phyloP scores from a whole-genome alignment of 1,284 basidiomycete genomes.

The Leccinum fuscescens region DNA sequence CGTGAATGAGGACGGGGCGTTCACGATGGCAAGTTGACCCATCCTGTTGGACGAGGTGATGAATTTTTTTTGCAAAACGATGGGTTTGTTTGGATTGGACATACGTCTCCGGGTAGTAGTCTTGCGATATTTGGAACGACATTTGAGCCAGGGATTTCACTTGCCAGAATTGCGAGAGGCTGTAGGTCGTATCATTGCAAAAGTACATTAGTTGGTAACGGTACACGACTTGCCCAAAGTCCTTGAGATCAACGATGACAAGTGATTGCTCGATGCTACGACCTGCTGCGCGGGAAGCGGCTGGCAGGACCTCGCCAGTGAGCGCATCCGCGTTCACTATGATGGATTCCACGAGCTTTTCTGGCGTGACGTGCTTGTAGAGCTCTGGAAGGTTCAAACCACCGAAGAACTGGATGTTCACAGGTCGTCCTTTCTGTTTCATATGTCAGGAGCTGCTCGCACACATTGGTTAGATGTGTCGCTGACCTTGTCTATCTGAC shows the following conservation, averaged over 20 bases:
- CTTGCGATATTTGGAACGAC: constrained; percentile 71
- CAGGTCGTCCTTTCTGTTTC: constrained; percentile 59
- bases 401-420: constrained; percentile 65
- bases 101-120: constrained; percentile 74
- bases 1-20: constrained; percentile 68
- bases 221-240: constrained; percentile 51
- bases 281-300: constrained; percentile 52
- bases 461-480: background rate
- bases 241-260: constrained; percentile 67
- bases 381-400: constrained; percentile 59
- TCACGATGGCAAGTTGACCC: constrained; percentile 66
- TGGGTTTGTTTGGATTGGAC: constrained; percentile 16
- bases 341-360: constrained; percentile 62
- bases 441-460: constrained; percentile 4
- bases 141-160: constrained; percentile 58
- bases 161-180: constrained; percentile 69
- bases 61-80: background rate
- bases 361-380: constrained; percentile 57
- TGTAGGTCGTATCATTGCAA: constrained; percentile 23
- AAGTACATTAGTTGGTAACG: background rate
- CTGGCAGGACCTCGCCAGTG: constrained; percentile 65
- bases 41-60: constrained; percentile 43
- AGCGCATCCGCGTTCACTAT: constrained; percentile 62
- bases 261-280: constrained; percentile 49
- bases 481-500: constrained; percentile 58